phyloP scores from a whole-genome alignment of 768 basidiomycete genomes.

The Suillus alpinus region DNA sequence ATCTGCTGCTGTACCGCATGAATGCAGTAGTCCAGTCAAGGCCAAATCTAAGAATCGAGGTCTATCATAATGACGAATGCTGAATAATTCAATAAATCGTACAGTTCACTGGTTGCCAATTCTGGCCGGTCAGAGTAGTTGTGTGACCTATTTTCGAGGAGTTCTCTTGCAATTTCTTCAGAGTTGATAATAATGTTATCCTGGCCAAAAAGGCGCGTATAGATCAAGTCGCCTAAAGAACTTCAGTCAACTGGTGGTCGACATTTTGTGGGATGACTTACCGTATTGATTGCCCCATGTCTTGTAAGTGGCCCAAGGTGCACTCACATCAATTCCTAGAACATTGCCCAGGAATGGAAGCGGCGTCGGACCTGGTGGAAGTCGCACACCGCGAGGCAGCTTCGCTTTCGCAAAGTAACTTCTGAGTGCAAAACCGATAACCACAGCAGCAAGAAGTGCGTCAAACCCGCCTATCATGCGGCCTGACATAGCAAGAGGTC shows the following conservation, averaged over 20 bases:
- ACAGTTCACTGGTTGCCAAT: conserved; percentile 6
- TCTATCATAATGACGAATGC: not conserved
- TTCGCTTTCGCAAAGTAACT: not conserved
- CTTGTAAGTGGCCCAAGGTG: not conserved
- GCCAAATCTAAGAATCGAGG: not conserved
- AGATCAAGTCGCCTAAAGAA: conserved; percentile 4
- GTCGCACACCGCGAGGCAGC: not conserved
- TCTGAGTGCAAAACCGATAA: not conserved
- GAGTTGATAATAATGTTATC: conserved; percentile 12
- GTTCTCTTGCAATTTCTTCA: conserved; percentile 9
- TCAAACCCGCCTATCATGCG: not conserved
- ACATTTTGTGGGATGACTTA: not conserved
- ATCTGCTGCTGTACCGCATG: conserved; percentile 14
- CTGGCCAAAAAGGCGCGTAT: conserved; percentile 5
- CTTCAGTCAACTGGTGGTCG: not conserved
- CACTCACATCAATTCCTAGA: not conserved
- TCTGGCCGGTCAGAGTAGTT: conserved; percentile 11
- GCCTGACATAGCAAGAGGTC: not conserved
- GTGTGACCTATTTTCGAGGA: conserved; percentile 9
- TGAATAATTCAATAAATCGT: not conserved
- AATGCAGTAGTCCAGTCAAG: conserved; percentile 7
- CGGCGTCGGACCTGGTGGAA: not conserved
- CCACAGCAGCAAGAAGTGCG: not conserved
- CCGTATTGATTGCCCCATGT: not conserved
- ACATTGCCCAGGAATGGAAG: not conserved